Conservation (phyloP, 129 eudicot genomes). For the carrot (Daucus carota) region DH1_v3.0 NC_030385.2:39721501-39722000, state of each 20-base stretch:
- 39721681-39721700: slow-evolving; percentile 25
- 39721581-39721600: slow-evolving; percentile 43
- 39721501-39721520: slow-evolving; percentile 30
- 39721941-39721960: not conserved
- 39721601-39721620: slow-evolving; percentile 42
- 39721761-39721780: slow-evolving; percentile 27
- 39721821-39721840: not conserved
- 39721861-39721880: not conserved
- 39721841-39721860: not conserved
- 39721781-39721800: slow-evolving; percentile 12
- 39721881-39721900: too few species aligned
- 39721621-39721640: slow-evolving; percentile 33
- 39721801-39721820: not conserved
- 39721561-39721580: slow-evolving; percentile 40
- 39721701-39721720: slow-evolving; percentile 36
- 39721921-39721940: not conserved
- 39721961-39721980: not conserved
- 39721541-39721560: slow-evolving; percentile 34
- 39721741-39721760: slow-evolving; percentile 55
- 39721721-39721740: slow-evolving; percentile 35
- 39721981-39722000: not conserved
- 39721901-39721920: not conserved
- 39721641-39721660: slow-evolving; percentile 22
- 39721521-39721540: slow-evolving; percentile 30
- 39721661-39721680: slow-evolving; percentile 19